Conservation (phyloP, 1,284 basidiomycete genomes). For the Ganoderma boninense region DNA sequence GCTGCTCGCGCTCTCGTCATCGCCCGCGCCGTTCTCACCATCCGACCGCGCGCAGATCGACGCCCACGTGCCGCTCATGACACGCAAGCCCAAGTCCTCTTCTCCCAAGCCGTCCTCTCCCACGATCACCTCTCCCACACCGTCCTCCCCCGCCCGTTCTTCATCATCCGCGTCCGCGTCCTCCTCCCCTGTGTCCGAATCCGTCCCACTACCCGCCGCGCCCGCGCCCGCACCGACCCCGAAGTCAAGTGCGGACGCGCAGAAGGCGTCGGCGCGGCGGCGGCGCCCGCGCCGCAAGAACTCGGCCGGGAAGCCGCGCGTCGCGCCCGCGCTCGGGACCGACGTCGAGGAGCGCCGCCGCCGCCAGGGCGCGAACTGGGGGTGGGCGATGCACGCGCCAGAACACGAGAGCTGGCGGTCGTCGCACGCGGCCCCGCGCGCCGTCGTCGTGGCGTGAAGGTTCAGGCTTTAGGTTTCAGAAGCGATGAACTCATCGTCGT, state of each 20-base stretch:
- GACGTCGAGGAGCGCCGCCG: conserved; percentile 35
- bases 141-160: background rate
- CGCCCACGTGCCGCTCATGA: conserved; percentile 28
- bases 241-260: conserved; percentile 15
- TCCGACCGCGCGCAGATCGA: conserved; percentile 28
- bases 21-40: conserved; percentile 30
- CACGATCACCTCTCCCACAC: no score
- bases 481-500: background rate
- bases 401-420: conserved; percentile 23
- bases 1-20: conserved; percentile 38
- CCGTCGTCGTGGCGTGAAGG: background rate
- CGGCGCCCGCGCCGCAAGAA: conserved; percentile 35
- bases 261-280: conserved; percentile 20
- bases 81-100: conserved; percentile 10
- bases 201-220: background rate
- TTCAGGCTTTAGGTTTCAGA: no score
- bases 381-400: conserved; percentile 28
- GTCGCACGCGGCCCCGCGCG: conserved; percentile 1
- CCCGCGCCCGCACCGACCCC: background rate
- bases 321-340: conserved; percentile 19
- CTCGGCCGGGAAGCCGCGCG: conserved; percentile 31
- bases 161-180: background rate
- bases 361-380: conserved; percentile 28
- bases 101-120: background rate
- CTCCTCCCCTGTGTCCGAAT: background rate